Base-by-base conservation (phyloP, 2,329 filamentous ascomycete genomes). In the Pseudopyricularia javanii region DNA sequence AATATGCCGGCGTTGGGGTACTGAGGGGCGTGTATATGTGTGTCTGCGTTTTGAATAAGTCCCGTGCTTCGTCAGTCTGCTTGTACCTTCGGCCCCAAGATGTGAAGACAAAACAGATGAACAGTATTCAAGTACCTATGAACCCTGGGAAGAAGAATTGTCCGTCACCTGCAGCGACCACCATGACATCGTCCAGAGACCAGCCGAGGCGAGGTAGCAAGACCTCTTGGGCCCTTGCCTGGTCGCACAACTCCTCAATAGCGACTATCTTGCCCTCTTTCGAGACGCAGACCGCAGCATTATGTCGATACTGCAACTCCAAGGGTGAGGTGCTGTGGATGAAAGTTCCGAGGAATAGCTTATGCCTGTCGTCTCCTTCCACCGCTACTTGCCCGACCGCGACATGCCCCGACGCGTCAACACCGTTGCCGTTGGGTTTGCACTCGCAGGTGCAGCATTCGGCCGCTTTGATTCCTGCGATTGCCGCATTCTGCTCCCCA, bases 1-100 rank as follows among this genome's bases (percentile, higher is more conserved):
- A 97, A 97, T 57, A 98, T 85, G 55, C 93, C 93, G 1, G 82
- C 81, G 63, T 98, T 98, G 54, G 91, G 90, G 62, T 95, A 96
- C 70, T 98, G 93, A 0, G 91, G 80, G 8, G 93, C 93, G 66
- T 98, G 93, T 54, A 95, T 86, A 66, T 98, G 93, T 1, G 93
- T 95, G 67, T 98, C 91, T 91, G 56, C n/a, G 14, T 45, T n/a
- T n/a, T n/a, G n/a, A 20, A 28, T 48, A 45, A 28, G 45, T 54
- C 54, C 50, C 51, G 43, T 32, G 11, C 7, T 22, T 28, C 15
- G 20, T 22, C 9, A 20, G 32, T 24, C n/a, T 3, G 30, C 8
- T 8, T 7, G 9, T 50, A 7, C 6, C 15, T 24, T 14, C 2
- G 12, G 26, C 24, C 33, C 1, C 20, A n/a, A 45, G 4, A 49